Evolutionary conservation across 2,329 filamentous ascomycete species (phyloP), one percentile per base, ranked within the genome.

Genomic region (Aspergillus niger): DNA sequence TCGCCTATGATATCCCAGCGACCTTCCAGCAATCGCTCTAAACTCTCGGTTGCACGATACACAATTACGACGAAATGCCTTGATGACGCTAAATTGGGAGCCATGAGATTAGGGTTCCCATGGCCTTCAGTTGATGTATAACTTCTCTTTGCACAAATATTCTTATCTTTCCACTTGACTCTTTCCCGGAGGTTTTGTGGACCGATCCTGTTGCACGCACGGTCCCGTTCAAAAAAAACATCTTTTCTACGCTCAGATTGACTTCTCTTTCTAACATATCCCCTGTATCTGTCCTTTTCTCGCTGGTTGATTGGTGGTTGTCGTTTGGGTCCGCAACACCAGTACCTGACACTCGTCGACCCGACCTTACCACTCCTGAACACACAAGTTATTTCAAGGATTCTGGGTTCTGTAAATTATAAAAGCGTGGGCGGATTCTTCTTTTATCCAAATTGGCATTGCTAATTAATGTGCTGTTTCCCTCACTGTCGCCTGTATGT

Each of bases 361-460:
- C 28, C 28, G 11, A 36, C 11, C 32, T 15, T 36, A 13, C 32
- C 32, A 44, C 10, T 24, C 13, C 17, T 28, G 41, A 8, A 20
- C 15, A 43, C 47, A 8, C 13, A 39, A 11, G 20, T 36, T 22
- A 15, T 36, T 32, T 24, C 26, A 13, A 22, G n/a, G 58, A 53
- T 53, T 30, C 28, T 20, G 48, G 3, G 20, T 58, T 58, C 57
- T 74, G 70, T 74, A 74, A 70, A 74, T 69, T 74, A 74, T 64
- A 74, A 73, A 73, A 72, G 72, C 69, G 67, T 71, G 71, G 69
- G 70, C 67, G 64, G 71, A 68, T 66, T 65, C 50, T 61, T 59
- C 55, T 59, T 57, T 32, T 41, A 38, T 55, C 43, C 15, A 10
- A 26, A 49, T 58, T 36, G 30, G 38, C 20, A 15, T 57, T 38